A percentile compares a stretch with the other conserved stretches of the same genome.
phyloP scores from a whole-genome alignment of 495 filamentous ascomycete species.

The Podospora pseudocomata region DNA sequence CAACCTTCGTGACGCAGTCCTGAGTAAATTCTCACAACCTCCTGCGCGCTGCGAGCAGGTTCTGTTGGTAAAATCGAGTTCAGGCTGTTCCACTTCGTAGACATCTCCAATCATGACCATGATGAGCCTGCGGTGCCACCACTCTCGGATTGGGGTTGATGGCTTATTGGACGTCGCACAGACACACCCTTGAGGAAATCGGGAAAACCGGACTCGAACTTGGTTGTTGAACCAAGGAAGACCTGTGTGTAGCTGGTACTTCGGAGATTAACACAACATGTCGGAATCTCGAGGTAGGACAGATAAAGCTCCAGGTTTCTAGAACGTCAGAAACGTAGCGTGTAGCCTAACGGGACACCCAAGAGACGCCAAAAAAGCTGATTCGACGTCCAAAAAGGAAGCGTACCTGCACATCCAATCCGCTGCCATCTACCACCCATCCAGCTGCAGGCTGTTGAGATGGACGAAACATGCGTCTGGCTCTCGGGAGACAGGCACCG shows the following conservation, averaged over 20 bases:
- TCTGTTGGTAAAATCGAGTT: background rate
- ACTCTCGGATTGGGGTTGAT: background rate
- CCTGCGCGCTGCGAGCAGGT: background rate
- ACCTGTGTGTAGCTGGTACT: background rate
- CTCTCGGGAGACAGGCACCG: background rate
- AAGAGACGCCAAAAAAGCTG: constrained; percentile 9
- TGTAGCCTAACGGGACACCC: constrained; percentile 1
- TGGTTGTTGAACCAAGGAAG: background rate
- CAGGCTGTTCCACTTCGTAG: background rate
- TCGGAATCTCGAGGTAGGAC: background rate
- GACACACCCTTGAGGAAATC: background rate
- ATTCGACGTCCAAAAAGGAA: constrained; percentile 21
- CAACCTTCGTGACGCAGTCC: background rate
- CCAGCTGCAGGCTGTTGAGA: constrained; percentile 13
- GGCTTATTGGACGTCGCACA: background rate
- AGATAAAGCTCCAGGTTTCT: constrained; percentile 1
- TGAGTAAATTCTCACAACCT: background rate
- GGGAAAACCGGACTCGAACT: background rate
- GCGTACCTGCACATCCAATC: constrained; percentile 28
- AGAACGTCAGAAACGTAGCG: constrained; percentile 6
- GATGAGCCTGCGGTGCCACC: background rate
- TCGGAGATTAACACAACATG: constrained; percentile 3
- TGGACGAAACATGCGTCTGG: background rate
- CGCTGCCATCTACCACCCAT: background rate
- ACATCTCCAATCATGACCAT: background rate